Evolutionary conservation across 257 asterid species (phyloP).

Genomic region (Lithospermum erythrorhizon): DNA sequence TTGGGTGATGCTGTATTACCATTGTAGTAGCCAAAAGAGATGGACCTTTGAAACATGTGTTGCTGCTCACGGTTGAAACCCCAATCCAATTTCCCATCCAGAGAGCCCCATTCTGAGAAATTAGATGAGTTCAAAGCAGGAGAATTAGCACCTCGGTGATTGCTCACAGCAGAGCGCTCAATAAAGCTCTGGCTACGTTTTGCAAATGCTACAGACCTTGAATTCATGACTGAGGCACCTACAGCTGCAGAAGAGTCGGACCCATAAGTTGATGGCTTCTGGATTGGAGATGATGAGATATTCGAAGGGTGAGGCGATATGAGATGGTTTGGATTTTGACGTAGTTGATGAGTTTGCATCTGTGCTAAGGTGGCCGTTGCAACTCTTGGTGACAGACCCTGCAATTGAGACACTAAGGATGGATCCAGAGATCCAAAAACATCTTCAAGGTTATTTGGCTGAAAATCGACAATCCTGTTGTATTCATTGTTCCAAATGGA

Average conservation of each 20-base stretch:
- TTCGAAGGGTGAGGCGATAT: constrained; percentile 58
- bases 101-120: constrained; percentile 63
- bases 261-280: constrained; percentile 43
- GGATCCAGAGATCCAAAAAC: constrained; percentile 71
- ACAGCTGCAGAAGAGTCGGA: constrained; percentile 79
- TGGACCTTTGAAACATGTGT: constrained; percentile 40
- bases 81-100: constrained; percentile 79
- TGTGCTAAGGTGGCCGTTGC: constrained; percentile 27
- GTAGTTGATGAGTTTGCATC: constrained; percentile 44
- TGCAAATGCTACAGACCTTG: constrained; percentile 57
- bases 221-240: constrained; percentile 82
- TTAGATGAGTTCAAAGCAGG: constrained; percentile 29
- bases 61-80: constrained; percentile 67
- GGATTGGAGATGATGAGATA: constrained; percentile 41
- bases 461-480: constrained; percentile 36
- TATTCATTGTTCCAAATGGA: constrained; percentile 32
- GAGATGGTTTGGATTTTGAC: constrained; percentile 50
- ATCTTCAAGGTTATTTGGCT: constrained; percentile 64
- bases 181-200: constrained; percentile 90
- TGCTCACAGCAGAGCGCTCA: constrained; percentile 35
- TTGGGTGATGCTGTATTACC: constrained; percentile 6
- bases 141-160: constrained; percentile 21
- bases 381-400: constrained; percentile 41
- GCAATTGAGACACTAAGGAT: constrained; percentile 39
- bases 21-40: constrained; percentile 25